Evolutionary conservation across 1,284 basidiomycete species (phyloP), one percentile per base, ranked within the genome.

Genomic region (Sanghuangporus weigelae): DNA sequence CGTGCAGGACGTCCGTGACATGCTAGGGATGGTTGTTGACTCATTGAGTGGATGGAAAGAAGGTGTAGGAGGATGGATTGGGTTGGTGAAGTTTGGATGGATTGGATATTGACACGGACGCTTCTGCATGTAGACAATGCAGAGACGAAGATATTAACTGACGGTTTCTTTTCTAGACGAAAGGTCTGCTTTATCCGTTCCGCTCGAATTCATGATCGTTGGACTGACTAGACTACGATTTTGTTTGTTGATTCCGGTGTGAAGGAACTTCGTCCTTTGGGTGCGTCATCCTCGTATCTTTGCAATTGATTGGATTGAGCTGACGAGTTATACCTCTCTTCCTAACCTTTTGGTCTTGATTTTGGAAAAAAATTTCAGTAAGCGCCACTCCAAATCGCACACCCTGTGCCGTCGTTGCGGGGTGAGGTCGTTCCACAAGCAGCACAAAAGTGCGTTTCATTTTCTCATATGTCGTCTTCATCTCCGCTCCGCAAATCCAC

Each of bases 361-460:
- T 1, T 66, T 42, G 60, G 58, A 19, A 42, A 7, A 59, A 59
- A 16, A 26, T 36, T 70, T 68, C 78, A 93, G 94, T 93, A 96
- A 96, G 85, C 85, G 92, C 77, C 96, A 97, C 89, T 94, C 94
- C 73, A 99, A 99, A 86, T 90, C 93, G 74, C 96, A 98, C 87
- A 97, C 95, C 67, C 87, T 96, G 73, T 97, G 95, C 86, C 86
- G 94, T 75, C 92, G 95, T 74, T 98, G 95, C 81, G 93, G 94
- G 71, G 84, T 87, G 78, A 89, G 95, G 68, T 84, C 93, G 49
- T 95, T 97, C 86, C 96, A 98, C 87, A 90, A 87, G 79, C 96
- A 98, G 81, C 92, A 98, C 85, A 95, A 97, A 85, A 90, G 94
- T 95, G 68, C 72, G 90, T 82, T 42, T 60, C 23, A 42, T 12